A percentile compares a stretch with the other conserved stretches of the same genome.
These are phyloP conservation scores for Blastocystis sp. DNA, from an alignment of 352 stramenopile species.

Conservation along the genomic window DNA sequence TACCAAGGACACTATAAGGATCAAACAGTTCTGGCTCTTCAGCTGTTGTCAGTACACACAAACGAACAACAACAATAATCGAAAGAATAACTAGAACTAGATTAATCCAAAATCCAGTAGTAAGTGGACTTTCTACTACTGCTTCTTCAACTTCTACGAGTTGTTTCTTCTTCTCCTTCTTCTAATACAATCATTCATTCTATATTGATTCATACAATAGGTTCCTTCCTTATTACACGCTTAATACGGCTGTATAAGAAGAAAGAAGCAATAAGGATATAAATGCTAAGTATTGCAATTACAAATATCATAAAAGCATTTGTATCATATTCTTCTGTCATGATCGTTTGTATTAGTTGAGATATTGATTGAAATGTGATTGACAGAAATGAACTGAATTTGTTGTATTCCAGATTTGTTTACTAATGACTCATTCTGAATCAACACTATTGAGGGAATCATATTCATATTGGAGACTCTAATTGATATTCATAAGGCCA, in stretches of 20 bases:
- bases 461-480: no score
- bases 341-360: background rate
- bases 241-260: constrained; percentile 1
- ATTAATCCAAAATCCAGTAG: constrained; percentile 35
- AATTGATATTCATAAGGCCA: no score
- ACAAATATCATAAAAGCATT: constrained; percentile 25
- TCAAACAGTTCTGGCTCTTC: constrained; percentile 46
- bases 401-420: no score
- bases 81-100: constrained; percentile 3
- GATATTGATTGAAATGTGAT: background rate
- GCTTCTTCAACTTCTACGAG: constrained; percentile 32
- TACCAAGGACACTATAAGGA: constrained; percentile 27
- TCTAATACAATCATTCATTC: background rate
- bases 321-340: constrained; percentile 29
- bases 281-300: constrained; percentile 4
- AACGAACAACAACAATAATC: background rate
- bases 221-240: background rate
- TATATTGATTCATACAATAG: background rate
- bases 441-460: no score
- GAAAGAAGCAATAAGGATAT: background rate
- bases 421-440: no score
- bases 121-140: background rate
- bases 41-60: background rate
- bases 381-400: no score
- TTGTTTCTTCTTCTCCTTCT: background rate